A percentile compares a stretch with the other conserved stretches of the same genome.
These are phyloP conservation scores for Papiliotrema terrestris DNA, from an alignment of 1,284 basidiomycete genomes.

Conservation along the genomic window DNA sequence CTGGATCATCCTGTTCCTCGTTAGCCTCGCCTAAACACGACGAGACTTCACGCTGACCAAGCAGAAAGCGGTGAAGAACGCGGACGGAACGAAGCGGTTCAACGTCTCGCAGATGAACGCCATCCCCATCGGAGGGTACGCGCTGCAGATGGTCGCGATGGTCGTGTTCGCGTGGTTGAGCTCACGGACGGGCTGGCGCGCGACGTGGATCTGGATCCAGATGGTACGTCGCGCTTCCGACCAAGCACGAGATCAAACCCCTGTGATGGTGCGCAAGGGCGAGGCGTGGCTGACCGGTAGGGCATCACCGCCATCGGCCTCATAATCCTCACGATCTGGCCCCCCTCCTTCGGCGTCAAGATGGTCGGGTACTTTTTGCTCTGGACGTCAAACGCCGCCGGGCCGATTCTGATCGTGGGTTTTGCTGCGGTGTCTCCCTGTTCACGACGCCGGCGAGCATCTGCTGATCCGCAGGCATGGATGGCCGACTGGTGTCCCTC, in stretches of 20 bases:
- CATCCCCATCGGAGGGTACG: constrained; percentile 51
- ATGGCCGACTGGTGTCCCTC: constrained; percentile 26
- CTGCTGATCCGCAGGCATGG: constrained; percentile 17
- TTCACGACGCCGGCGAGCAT: too few species aligned
- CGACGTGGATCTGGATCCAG: constrained; percentile 22
- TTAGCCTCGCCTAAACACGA: background rate
- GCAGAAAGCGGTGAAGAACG: constrained; percentile 51
- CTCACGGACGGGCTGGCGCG: constrained; percentile 19
- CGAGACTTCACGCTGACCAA: background rate
- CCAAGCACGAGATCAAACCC: background rate
- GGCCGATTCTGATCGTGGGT: constrained; percentile 20
- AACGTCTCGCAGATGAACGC: constrained; percentile 52
- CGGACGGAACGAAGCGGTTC: constrained; percentile 49
- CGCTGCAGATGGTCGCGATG: constrained; percentile 29
- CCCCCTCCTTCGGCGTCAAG: constrained; percentile 19
- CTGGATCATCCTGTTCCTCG: constrained; percentile 29
- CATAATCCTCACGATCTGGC: constrained; percentile 26
- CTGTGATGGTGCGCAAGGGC: background rate
- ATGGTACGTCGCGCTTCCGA: constrained; percentile 5
- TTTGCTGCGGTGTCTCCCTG: background rate
- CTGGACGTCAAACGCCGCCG: constrained; percentile 24
- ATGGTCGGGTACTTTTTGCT: constrained; percentile 30
- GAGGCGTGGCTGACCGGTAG: background rate
- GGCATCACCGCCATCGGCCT: constrained; percentile 16
- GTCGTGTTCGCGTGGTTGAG: constrained; percentile 23